Conservation (phyloP, 2,329 filamentous ascomycete species). For the Chaetomium olivaceum region DNA sequence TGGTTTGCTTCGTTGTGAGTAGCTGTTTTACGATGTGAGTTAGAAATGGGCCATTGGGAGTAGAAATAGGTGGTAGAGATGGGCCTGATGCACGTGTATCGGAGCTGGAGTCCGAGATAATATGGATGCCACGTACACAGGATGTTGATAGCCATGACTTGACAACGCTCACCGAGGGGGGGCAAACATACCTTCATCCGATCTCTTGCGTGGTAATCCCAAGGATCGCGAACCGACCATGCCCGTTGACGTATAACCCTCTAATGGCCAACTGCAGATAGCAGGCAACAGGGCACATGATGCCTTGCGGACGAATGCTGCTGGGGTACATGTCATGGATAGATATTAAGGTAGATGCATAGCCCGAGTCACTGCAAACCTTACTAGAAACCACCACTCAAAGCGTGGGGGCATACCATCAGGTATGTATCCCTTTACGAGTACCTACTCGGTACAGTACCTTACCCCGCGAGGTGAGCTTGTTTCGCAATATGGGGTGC, state of each 20-base stretch:
- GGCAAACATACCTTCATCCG: background rate
- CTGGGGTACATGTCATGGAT: background rate
- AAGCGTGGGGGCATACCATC: background rate
- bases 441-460: background rate
- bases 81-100: background rate
- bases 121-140: background rate
- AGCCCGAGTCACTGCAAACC: background rate
- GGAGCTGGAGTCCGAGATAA: background rate
- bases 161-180: background rate
- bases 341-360: no score
- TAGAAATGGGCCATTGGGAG: no score
- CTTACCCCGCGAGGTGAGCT: constrained; percentile 3
- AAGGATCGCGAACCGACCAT: no score
- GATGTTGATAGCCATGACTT: background rate
- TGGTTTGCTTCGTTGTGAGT: no score
- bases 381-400: background rate
- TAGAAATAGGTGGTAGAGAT: no score
- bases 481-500: constrained; percentile 9
- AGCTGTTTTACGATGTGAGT: no score
- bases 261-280: background rate
- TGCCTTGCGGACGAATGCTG: background rate
- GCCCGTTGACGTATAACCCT: background rate
- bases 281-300: background rate
- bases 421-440: background rate
- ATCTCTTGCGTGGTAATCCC: background rate